A percentile compares a stretch with the other conserved stretches of the same genome.
phyloP scores from a whole-genome alignment of 371 early-diverging fungal species.

The Mortierella sp. region DNA sequence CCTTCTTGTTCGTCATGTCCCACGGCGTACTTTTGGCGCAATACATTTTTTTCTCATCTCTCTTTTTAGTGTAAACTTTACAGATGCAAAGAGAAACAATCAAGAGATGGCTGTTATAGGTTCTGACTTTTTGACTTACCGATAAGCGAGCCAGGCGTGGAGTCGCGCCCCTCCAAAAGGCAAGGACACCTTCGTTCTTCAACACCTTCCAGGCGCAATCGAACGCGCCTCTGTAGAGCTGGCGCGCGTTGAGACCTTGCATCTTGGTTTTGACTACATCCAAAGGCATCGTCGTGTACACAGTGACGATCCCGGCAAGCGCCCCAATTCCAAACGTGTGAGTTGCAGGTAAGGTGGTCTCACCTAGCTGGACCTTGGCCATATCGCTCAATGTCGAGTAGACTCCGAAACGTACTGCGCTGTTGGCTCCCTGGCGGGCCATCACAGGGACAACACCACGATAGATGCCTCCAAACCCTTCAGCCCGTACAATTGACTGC shows the following conservation, averaged over 20 bases:
- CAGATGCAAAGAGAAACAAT: background rate
- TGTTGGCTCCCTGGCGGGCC: constrained; percentile 94
- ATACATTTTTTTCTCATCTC: constrained; percentile 2
- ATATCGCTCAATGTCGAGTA: constrained; percentile 85
- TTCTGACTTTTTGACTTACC: constrained; percentile 64
- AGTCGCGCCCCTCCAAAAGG: constrained; percentile 95
- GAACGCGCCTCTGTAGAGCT: constrained; percentile 77
- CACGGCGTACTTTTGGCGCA: constrained; percentile 7
- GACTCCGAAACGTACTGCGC: constrained; percentile 90
- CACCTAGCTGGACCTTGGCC: constrained; percentile 59
- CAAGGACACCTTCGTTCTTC: constrained; percentile 81
- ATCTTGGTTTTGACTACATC: constrained; percentile 96
- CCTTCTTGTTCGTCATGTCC: background rate
- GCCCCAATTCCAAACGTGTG: constrained; percentile 84
- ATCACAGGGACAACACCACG: constrained; percentile 92
- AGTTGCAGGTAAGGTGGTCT: constrained; percentile 68
- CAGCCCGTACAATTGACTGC: constrained; percentile 72
- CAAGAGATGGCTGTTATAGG: background rate
- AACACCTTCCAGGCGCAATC: constrained; percentile 84
- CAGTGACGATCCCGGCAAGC: constrained; percentile 91
- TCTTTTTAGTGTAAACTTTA: constrained; percentile 1
- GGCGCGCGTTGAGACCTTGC: constrained; percentile 84
- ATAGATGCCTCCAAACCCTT: constrained; percentile 90
- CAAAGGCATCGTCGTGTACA: constrained; percentile 95
- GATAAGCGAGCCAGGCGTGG: constrained; percentile 90